Evolutionary conservation across 192 early-diverging fungal species (phyloP).

Genomic region (Coemansia sp.): DNA sequence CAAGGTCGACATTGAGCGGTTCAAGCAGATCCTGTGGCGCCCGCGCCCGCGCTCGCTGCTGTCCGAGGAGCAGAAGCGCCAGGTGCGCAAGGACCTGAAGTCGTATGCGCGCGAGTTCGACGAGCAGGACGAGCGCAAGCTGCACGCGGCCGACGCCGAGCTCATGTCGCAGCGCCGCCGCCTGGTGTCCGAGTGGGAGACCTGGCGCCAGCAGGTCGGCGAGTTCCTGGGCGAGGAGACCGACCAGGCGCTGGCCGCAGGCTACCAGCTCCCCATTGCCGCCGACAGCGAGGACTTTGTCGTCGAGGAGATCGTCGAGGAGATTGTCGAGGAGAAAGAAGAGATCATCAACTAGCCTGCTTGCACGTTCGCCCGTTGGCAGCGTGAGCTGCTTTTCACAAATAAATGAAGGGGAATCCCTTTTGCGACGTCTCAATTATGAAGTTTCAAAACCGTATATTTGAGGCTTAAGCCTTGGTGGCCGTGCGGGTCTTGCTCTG

Average conservation of each 20-base stretch:
- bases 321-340: constrained; percentile 54
- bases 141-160: constrained; percentile 67
- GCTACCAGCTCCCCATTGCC: constrained; percentile 66
- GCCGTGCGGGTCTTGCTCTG: constrained; percentile 87
- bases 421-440: too few species aligned
- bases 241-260: constrained; percentile 54
- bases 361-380: not conserved
- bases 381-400: not conserved
- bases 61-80: constrained; percentile 72
- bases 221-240: constrained; percentile 56
- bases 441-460: too few species aligned
- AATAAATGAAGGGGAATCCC: too few species aligned
- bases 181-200: constrained; percentile 79
- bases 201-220: constrained; percentile 65
- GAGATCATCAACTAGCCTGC: constrained; percentile 35
- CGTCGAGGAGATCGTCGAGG: constrained; percentile 82
- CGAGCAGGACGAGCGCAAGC: constrained; percentile 75
- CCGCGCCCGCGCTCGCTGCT: constrained; percentile 85
- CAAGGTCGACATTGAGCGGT: constrained; percentile 68
- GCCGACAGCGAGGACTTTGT: constrained; percentile 88
- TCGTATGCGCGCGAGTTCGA: constrained; percentile 86
- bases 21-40: constrained; percentile 95
- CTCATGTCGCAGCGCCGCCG: constrained; percentile 69
- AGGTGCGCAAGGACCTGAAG: constrained; percentile 88
- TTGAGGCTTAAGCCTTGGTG: too few species aligned